A percentile compares a stretch with the other conserved stretches of the same genome.
These are phyloP conservation scores for Heterobasidion irregulare DNA, from an alignment of 1,284 basidiomycete species.

Conservation along the genomic window DNA sequence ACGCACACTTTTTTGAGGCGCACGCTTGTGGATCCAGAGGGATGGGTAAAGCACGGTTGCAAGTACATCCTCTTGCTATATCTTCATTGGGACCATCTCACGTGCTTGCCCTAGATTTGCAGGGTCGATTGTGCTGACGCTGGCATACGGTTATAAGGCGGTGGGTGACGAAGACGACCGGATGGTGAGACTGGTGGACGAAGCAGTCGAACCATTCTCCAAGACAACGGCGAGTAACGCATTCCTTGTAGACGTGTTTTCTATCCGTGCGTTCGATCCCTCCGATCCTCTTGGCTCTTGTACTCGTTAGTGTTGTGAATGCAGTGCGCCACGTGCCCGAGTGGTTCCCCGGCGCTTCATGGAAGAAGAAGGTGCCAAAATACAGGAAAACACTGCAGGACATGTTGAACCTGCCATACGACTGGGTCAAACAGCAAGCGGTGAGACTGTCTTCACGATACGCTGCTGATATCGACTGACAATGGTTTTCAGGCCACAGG, in stretches of 20 bases:
- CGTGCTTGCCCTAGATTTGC: not conserved
- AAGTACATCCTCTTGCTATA: not conserved
- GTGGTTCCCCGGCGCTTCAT: constrained; percentile 31
- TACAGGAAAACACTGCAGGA: constrained; percentile 10
- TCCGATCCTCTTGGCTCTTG: not conserved
- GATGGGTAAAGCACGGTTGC: not conserved
- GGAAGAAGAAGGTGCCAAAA: constrained; percentile 6
- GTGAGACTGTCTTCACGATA: constrained; percentile 22
- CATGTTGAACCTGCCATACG: constrained; percentile 34
- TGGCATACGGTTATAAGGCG: not conserved
- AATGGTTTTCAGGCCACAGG: constrained; percentile 35
- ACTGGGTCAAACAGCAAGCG: constrained; percentile 53
- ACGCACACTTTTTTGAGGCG: not conserved
- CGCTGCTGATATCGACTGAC: not conserved
- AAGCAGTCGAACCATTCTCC: not conserved
- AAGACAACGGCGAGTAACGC: not conserved
- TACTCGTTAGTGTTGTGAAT: not conserved
- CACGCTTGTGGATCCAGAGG: not conserved
- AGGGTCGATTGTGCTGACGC: not conserved
- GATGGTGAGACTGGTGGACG: not conserved
- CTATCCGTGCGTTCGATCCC: not conserved
- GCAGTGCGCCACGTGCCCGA: constrained; percentile 50
- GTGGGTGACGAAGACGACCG: not conserved
- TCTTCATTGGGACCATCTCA: not conserved
- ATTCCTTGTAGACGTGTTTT: not conserved